phyloP scores from a whole-genome alignment of 1,284 basidiomycete species.

The Rhizoctonia solani region DNA sequence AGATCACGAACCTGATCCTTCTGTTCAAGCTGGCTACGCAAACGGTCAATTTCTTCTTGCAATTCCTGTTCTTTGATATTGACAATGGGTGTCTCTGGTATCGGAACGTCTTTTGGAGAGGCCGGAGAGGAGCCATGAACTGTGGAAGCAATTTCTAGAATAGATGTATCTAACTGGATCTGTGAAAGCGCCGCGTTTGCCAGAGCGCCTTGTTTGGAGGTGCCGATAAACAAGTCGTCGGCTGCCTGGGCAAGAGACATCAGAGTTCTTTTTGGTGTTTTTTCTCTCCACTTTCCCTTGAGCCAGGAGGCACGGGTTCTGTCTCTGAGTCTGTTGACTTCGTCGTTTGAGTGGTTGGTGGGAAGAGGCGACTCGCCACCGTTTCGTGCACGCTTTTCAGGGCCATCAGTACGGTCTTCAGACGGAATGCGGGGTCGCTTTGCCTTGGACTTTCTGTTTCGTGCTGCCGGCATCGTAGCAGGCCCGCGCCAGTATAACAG shows the following conservation, averaged over 20 bases:
- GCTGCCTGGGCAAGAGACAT: background rate
- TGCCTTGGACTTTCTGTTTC: background rate
- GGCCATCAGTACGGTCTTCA: background rate
- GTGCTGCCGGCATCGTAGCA: slow-evolving; percentile 7
- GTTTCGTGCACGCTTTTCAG: slow-evolving; percentile 12
- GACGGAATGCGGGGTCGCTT: slow-evolving; percentile 14
- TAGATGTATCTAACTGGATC: background rate
- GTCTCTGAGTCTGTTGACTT: background rate
- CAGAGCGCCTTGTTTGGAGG: background rate
- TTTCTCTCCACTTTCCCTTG: slow-evolving; percentile 28
- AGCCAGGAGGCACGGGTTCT: slow-evolving; percentile 11
- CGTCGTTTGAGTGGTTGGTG: background rate
- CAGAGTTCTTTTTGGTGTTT: background rate
- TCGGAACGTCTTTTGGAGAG: background rate
- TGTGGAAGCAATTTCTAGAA: background rate
- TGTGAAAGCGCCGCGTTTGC: background rate
- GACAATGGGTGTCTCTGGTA: background rate
- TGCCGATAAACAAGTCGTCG: background rate
- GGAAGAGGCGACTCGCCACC: background rate
- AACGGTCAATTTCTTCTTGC: slow-evolving; percentile 11
- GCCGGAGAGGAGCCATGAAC: background rate
- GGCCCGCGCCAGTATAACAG: too few relatives aligned
- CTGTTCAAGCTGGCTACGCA: slow-evolving; percentile 5
- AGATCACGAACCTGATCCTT: slow-evolving; percentile 4
- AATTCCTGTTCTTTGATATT: background rate